Conservation (phyloP, 2,329 filamentous ascomycete species). For the Hypoxylon sp. region DNA sequence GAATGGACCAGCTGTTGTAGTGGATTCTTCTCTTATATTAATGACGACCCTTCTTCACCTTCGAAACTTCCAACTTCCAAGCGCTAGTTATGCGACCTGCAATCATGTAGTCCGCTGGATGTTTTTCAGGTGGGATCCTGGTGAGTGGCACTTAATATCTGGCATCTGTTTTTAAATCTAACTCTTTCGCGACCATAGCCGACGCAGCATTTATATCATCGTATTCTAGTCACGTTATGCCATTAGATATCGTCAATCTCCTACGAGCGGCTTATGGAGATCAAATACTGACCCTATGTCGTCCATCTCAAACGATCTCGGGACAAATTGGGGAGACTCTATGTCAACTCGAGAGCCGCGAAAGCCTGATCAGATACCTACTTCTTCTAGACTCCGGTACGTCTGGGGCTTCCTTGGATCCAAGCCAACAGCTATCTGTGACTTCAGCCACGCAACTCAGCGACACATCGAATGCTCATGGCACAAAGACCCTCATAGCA, state of each 20-base stretch:
- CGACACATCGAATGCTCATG: slow-evolving; percentile 58
- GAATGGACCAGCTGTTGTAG: slow-evolving; percentile 82
- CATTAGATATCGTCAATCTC: slow-evolving; percentile 76
- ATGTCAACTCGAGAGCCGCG: slow-evolving; percentile 61
- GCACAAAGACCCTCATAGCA: slow-evolving; percentile 66
- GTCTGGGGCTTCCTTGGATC: slow-evolving; percentile 14
- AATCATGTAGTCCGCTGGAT: slow-evolving; percentile 86
- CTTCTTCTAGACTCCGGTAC: slow-evolving; percentile 64
- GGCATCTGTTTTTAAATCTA: slow-evolving; percentile 25
- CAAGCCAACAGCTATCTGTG: slow-evolving; percentile 13
- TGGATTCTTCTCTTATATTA: slow-evolving; percentile 83
- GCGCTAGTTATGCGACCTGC: slow-evolving; percentile 75
- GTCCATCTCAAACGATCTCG: slow-evolving; percentile 59
- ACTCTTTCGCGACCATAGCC: slow-evolving; percentile 59
- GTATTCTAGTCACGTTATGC: slow-evolving; percentile 73
- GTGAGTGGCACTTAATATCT: slow-evolving; percentile 62
- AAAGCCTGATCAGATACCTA: slow-evolving; percentile 67
- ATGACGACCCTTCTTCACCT: slow-evolving; percentile 78
- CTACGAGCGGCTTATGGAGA: slow-evolving; percentile 78
- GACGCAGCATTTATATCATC: slow-evolving; percentile 78
- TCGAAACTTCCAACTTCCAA: slow-evolving; percentile 77
- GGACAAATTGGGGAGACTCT: slow-evolving; percentile 65
- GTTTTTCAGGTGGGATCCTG: slow-evolving; percentile 84
- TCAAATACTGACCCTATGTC: slow-evolving; percentile 53
- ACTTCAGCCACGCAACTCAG: slow-evolving; percentile 45